A percentile compares a stretch with the other conserved stretches of the same genome.
phyloP scores from a whole-genome alignment of 768 basidiomycete genomes.

The Podaxis sp. region DNA sequence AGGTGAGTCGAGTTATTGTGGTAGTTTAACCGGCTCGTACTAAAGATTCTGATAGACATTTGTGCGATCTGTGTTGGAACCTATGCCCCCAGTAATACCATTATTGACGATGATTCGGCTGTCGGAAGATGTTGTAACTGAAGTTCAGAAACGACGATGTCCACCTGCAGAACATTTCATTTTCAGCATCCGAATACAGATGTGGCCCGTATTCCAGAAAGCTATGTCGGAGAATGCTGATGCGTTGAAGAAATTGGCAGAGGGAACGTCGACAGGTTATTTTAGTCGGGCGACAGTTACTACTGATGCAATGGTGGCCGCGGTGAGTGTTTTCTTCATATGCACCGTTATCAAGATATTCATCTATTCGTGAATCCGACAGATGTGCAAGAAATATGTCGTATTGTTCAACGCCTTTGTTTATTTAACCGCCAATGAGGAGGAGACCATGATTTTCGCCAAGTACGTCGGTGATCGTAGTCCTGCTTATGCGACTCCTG shows the following conservation, averaged over 20 bases:
- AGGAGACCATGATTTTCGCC: constrained; percentile 96
- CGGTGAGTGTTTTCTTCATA: constrained; percentile 40
- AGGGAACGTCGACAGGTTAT: constrained; percentile 62
- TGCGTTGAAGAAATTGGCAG: constrained; percentile 78
- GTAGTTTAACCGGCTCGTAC: constrained; percentile 1
- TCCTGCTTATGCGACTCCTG: not conserved
- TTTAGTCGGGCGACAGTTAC: constrained; percentile 61
- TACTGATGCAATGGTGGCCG: constrained; percentile 67
- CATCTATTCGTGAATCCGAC: constrained; percentile 11
- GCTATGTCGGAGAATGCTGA: constrained; percentile 84
- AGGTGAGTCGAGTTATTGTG: constrained; percentile 43
- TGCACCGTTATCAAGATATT: not conserved
- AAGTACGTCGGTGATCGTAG: constrained; percentile 56
- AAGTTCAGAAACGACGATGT: constrained; percentile 77
- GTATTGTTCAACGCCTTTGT: constrained; percentile 82
- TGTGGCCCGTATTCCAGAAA: constrained; percentile 96
- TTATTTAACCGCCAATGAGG: constrained; percentile 75
- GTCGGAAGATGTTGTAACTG: constrained; percentile 74
- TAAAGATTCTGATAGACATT: constrained; percentile 52
- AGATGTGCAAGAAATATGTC: constrained; percentile 80
- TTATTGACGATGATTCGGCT: constrained; percentile 91
- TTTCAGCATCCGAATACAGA: constrained; percentile 74
- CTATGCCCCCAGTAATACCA: constrained; percentile 70
- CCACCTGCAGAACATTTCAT: constrained; percentile 81
- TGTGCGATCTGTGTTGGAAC: constrained; percentile 65